Evolutionary conservation across 345 rosid genomes (phyloP).

Genomic region (Draba incana): DNA sequence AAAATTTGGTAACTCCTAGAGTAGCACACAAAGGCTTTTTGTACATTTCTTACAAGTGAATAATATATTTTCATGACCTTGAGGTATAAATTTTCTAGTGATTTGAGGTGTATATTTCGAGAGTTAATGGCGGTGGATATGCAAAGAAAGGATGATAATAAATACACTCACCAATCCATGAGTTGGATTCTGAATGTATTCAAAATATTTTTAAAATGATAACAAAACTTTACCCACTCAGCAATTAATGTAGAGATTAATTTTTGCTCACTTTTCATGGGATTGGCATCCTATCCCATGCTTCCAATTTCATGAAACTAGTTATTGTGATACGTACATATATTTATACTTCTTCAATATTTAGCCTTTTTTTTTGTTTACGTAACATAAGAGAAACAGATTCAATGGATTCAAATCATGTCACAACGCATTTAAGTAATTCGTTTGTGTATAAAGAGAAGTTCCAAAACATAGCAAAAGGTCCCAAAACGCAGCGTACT

Average conservation of each 20-base stretch:
- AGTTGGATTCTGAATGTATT: slow-evolving; percentile 36
- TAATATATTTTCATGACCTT: too few species aligned
- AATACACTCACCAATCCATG: slow-evolving; percentile 38
- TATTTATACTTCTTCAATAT: neutral
- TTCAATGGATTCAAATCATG: slow-evolving; percentile 23
- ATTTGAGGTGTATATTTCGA: slow-evolving; percentile 19
- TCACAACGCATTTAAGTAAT: neutral
- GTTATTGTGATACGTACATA: slow-evolving; percentile 15
- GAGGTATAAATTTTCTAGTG: too few species aligned
- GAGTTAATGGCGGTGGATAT: slow-evolving; percentile 34
- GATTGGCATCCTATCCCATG: slow-evolving; percentile 25
- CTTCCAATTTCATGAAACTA: slow-evolving; percentile 24
- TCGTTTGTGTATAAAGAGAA: slow-evolving; percentile 10
- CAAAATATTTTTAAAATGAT: neutral
- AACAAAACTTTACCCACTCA: slow-evolving; percentile 24
- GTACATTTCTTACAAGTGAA: neutral
- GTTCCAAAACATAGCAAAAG: slow-evolving; percentile 3
- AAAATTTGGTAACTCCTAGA: neutral
- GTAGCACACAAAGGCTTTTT: slow-evolving; percentile 7
- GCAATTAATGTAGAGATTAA: slow-evolving; percentile 36
- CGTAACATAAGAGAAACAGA: neutral
- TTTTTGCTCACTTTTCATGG: slow-evolving; percentile 23
- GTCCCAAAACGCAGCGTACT: slow-evolving; percentile 28
- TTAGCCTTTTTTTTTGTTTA: neutral
- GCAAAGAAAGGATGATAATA: slow-evolving; percentile 15